Percentiles rank a stretch among this genome's conserved stretches.
phyloP scores from a whole-genome alignment of 768 basidiomycete genomes.

The Boletus speciosus region DNA sequence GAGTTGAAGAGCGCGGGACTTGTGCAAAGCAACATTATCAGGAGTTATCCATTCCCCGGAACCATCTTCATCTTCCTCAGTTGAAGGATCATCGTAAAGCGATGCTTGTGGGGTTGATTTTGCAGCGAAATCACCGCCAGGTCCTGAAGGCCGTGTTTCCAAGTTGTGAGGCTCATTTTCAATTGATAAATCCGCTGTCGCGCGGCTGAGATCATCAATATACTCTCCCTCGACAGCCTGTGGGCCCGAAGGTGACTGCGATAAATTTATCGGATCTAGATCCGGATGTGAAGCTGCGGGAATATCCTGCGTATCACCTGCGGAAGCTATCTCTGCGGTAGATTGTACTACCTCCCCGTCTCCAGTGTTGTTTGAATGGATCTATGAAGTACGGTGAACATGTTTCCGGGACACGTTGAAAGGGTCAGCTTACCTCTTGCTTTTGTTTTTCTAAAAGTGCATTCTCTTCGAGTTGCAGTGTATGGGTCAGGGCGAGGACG shows the following conservation, averaged over 20 bases:
- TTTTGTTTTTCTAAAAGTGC: slow-evolving; percentile 23
- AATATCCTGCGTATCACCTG: slow-evolving; percentile 5
- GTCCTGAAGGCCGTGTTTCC: slow-evolving; percentile 22
- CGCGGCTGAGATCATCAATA: slow-evolving; percentile 11
- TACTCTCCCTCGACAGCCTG: background rate
- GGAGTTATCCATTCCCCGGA: slow-evolving; percentile 98
- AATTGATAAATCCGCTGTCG: slow-evolving; percentile 9
- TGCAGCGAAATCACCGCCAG: background rate
- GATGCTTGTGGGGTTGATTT: slow-evolving; percentile 26
- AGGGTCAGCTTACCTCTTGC: slow-evolving; percentile 25
- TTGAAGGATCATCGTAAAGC: slow-evolving; percentile 73
- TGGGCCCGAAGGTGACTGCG: background rate
- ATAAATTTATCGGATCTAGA: background rate
- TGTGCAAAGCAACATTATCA: slow-evolving; percentile 77
- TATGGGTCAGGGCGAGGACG: slow-evolving; percentile 84
- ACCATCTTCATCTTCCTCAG: slow-evolving; percentile 74
- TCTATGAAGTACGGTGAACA: slow-evolving; percentile 9
- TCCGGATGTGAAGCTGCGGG: background rate
- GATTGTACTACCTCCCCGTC: slow-evolving; percentile 1
- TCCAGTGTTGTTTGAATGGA: background rate
- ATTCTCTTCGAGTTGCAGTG: slow-evolving; percentile 59
- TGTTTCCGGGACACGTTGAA: background rate
- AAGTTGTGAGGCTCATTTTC: slow-evolving; percentile 34
- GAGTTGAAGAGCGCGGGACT: slow-evolving; percentile 81
- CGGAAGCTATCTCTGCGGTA: background rate